Base-by-base conservation (phyloP, 2,329 filamentous ascomycete genomes). In the Trichoderma citrinoviride region DNA sequence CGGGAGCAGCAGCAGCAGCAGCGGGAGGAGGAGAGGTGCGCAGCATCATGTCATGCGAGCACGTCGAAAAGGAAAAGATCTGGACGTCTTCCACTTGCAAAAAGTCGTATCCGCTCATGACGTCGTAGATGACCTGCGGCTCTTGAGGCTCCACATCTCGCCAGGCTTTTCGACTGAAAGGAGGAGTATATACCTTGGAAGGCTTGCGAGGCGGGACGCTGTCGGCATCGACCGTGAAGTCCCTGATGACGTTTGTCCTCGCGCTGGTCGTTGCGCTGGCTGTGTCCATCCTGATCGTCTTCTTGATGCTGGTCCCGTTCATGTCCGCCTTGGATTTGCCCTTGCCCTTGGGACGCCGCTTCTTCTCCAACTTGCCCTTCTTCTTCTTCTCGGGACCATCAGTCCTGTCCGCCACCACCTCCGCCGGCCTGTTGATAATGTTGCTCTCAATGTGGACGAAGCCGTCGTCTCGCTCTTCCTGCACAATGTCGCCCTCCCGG, bases 61-160 rank as follows among this genome's bases (percentile, higher is more conserved):
- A 43, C 3, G 57, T 40, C 17, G 64, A 62, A 40, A 66, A 66
- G 3, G 64, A 62, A 50, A 66, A 66, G 43, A 62, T 44, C 29
- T 66, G 49, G 27, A 66, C 41, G 44, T 66, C 64, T 37, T 66
- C 64, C 44, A 66, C 64, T n/a, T 66, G 64, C 52, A 66, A 27
- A 37, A 66, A 66, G 44, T 66, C 40, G 57, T 54, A 46, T 15
- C 56, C 64, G 43, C 43, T 61, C 44, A 49, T 53, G 21, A 50
- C 43, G 17, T 66, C 64, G 57, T 61, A 66, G 44, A 66, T 55
- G 50, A 62, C 57, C 40, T 66, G 55, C 7, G 64, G 64, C 41
- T 61, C 55, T 46, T 66, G 64, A 52, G 64, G 64, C 57, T 66
- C 64, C 50, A 62, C 43, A 27, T 61, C 56, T 33, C 64, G 44